Base-by-base conservation (phyloP, 495 filamentous ascomycete species). In the Aspergillus heteromorphus region DNA sequence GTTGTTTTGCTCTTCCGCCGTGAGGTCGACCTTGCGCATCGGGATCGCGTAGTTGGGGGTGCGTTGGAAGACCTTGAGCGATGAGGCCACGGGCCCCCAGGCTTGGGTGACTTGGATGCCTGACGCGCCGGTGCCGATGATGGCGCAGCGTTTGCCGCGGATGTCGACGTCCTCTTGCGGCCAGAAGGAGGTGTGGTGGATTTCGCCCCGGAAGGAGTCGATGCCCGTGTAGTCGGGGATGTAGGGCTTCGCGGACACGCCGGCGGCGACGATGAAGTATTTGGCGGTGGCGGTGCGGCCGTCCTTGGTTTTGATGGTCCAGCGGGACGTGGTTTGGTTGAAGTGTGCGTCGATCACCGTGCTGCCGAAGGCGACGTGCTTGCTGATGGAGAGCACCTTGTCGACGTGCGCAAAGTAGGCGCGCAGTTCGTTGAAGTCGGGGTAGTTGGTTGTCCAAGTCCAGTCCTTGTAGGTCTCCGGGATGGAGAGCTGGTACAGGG, bases 161-260 rank as follows among this genome's bases (percentile, higher is more conserved):
- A 83, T 60, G 53, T 80, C 66, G 31, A 81, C 64, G 10, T 65
- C 62, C 5, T 75, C 63, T 14, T 78, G 68, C 0, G 83, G 83
- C 84, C 84, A 87, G 64, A 78, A 75, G 1, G 80, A 77, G 0
- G 82, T 74, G 51, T 87, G 83, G 54, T 81, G 67, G 4, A 83
- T 67, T 4, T 60, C 40, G 4, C 84, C 82, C 20, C 74, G 66
- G 72, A 79, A 87, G 1, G 67, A 71, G 0, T 77, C 70, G 5
- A 85, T 61, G 5, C 81, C 81, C 17, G 65, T 59, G 69, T 73
- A 81, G 5, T 72, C 61, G 0, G 83, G 81, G 48, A 72, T 60
- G 34, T 74, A 66, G 0, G 13, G 55, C 18, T 31, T 38, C n/a
- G 48, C 38, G 6, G 48, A 18, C 10, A 64, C 64, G 1, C 65